Conservation (phyloP, 352 stramenopile genomes). For the Globisporangium ultimum region DNA sequence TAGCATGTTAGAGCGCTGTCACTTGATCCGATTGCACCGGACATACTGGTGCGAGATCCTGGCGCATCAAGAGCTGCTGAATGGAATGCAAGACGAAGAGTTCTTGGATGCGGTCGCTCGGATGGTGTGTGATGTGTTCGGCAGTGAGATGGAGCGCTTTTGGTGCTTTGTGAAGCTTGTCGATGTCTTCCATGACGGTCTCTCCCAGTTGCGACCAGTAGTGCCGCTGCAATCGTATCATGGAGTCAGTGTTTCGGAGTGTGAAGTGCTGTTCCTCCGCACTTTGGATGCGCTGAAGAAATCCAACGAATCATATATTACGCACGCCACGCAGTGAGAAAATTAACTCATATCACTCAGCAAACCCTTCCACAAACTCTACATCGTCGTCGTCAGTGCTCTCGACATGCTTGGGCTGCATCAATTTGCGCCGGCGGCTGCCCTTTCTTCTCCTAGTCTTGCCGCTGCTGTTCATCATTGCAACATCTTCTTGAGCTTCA, state of each 20-base stretch:
- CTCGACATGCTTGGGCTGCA: conserved; percentile 15
- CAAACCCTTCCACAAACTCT: conserved; percentile 14
- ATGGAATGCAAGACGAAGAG: conserved; percentile 35
- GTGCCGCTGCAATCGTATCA: conserved; percentile 34
- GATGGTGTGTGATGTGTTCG: conserved; percentile 39
- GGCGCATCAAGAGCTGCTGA: conserved; percentile 18
- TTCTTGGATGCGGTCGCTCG: conserved; percentile 34
- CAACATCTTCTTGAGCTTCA: conserved; percentile 29
- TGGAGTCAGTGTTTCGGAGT: conserved; percentile 36
- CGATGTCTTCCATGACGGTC: conserved; percentile 50
- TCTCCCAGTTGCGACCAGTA: conserved; percentile 39
- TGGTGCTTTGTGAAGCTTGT: conserved; percentile 69
- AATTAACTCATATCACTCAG: conserved; percentile 4
- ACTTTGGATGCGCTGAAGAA: conserved; percentile 42
- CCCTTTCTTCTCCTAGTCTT: conserved; percentile 23
- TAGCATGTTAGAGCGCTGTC: conserved; percentile 6
- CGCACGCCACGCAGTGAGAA: conserved; percentile 5
- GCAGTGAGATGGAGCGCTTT: conserved; percentile 47
- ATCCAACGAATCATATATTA: conserved; percentile 14
- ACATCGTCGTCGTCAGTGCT: conserved; percentile 19
- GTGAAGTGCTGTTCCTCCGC: conserved; percentile 68
- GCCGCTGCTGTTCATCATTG: conserved; percentile 13
- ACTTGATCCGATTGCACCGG: conserved; percentile 36
- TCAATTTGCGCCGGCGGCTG: conserved; percentile 33
- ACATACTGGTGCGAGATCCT: conserved; percentile 42